Conservation (phyloP, 345 rosid genomes). For the Leavenworthia alabamica region DNA sequence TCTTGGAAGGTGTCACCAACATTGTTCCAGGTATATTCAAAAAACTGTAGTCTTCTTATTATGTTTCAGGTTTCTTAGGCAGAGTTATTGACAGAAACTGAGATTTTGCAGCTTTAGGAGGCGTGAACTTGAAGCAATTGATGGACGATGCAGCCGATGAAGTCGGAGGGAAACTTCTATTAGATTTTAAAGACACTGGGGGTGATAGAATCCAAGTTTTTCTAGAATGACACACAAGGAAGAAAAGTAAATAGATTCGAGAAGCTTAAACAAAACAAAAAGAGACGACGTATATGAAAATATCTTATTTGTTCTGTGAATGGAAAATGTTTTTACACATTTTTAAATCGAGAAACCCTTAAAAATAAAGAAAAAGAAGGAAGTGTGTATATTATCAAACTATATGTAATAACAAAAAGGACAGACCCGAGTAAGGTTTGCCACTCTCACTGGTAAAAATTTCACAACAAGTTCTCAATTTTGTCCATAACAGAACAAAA, state of each 20-base stretch:
- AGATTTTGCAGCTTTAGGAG: conserved; percentile 57
- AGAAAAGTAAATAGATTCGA: not conserved
- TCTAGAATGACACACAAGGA: conserved; percentile 39
- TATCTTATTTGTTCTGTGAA: conserved; percentile 22
- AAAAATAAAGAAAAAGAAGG: not conserved
- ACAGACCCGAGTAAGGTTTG: conserved; percentile 20
- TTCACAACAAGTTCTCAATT: conserved; percentile 39
- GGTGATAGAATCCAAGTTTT: conserved; percentile 94
- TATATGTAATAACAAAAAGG: conserved; percentile 26
- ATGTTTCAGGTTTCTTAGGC: not conserved
- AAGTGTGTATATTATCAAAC: conserved; percentile 16
- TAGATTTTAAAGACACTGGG: conserved; percentile 65
- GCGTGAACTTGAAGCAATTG: conserved; percentile 72
- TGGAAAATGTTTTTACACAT: conserved; percentile 7
- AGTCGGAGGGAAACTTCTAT: conserved; percentile 64
- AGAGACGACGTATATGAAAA: not conserved
- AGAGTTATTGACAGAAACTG: not conserved
- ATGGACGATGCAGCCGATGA: conserved; percentile 70
- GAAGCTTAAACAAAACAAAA: not conserved
- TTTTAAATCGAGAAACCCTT: not conserved
- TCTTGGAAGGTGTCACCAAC: conserved; percentile 77
- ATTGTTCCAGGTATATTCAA: conserved; percentile 79
- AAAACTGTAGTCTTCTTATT: not conserved
- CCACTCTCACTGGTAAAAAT: conserved; percentile 28
- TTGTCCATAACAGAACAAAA: not conserved